Evolutionary conservation across 306 rosid genomes (phyloP).

Genomic region (Rubus parviflorus): DNA sequence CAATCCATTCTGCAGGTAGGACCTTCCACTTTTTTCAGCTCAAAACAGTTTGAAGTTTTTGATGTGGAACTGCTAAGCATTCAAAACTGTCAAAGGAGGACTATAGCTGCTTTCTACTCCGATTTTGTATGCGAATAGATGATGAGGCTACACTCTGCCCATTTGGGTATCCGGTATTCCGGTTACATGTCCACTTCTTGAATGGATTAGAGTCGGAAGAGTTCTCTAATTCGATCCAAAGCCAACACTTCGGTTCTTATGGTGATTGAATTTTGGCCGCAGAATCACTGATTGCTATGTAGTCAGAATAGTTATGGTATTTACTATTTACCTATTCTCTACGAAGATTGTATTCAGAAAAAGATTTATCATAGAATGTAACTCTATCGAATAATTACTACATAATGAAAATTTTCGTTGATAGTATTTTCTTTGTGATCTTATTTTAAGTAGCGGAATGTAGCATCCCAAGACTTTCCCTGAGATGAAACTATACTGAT

Average conservation of each 20-base stretch:
- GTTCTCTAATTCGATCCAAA: not conserved
- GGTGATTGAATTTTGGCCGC: not conserved
- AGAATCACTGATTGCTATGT: not conserved
- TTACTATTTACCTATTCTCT: not conserved
- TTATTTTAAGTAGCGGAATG: not conserved
- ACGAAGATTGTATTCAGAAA: not conserved
- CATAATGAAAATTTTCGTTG: not conserved
- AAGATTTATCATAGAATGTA: not conserved
- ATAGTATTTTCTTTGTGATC: not conserved
- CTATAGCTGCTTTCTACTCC: slow-evolving; percentile 74
- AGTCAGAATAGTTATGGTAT: not conserved
- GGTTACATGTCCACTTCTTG: not conserved
- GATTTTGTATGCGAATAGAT: slow-evolving; percentile 69
- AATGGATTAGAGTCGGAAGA: not conserved
- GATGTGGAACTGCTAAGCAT: slow-evolving; percentile 80
- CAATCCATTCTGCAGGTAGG: slow-evolving; percentile 67
- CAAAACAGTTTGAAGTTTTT: slow-evolving; percentile 95
- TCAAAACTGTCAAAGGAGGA: slow-evolving; percentile 81
- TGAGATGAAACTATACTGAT: not conserved
- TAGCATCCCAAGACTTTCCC: not conserved
- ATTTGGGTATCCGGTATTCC: not conserved
- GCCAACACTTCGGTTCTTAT: not conserved
- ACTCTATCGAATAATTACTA: not conserved
- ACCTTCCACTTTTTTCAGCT: slow-evolving; percentile 95
- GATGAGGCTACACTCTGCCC: slow-evolving; percentile 1